A percentile compares a stretch with the other conserved stretches of the same genome.
Evolutionary conservation across 495 filamentous ascomycete genomes (phyloP).

Genomic region (Podospora comata): DNA sequence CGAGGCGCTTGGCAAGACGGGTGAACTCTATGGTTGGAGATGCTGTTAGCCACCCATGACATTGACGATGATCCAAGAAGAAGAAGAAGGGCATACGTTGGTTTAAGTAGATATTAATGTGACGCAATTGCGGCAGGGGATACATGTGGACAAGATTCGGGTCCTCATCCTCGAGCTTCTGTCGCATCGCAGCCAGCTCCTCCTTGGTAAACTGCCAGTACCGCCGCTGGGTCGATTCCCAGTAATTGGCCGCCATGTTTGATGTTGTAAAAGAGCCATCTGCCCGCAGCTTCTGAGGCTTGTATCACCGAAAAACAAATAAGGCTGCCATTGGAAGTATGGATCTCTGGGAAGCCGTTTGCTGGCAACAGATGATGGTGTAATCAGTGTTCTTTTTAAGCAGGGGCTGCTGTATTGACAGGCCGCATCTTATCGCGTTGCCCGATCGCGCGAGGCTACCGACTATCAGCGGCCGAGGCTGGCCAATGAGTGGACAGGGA

Average conservation of each 20-base stretch:
- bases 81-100: constrained; percentile 61
- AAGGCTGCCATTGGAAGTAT: neutral
- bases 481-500: neutral
- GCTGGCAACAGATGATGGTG: neutral
- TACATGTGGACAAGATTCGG: constrained; percentile 67
- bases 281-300: neutral
- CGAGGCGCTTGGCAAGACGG: constrained; percentile 73
- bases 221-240: constrained; percentile 86
- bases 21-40: constrained; percentile 60
- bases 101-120: constrained; percentile 89
- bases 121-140: constrained; percentile 74
- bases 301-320: neutral
- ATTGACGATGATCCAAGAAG: neutral
- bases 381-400: neutral
- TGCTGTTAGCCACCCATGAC: neutral
- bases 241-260: constrained; percentile 91
- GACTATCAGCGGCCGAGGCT: neutral
- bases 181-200: constrained; percentile 68
- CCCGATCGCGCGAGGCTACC: neutral
- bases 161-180: constrained; percentile 69
- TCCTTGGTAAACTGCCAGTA: constrained; percentile 88
- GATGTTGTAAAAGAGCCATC: neutral
- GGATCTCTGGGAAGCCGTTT: neutral
- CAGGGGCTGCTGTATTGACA: neutral
- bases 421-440: neutral